A percentile compares a stretch with the other conserved stretches of the same genome.
These are phyloP conservation scores for Huntiella savannae DNA, from an alignment of 2,329 filamentous ascomycete species.

Conservation along the genomic window DNA sequence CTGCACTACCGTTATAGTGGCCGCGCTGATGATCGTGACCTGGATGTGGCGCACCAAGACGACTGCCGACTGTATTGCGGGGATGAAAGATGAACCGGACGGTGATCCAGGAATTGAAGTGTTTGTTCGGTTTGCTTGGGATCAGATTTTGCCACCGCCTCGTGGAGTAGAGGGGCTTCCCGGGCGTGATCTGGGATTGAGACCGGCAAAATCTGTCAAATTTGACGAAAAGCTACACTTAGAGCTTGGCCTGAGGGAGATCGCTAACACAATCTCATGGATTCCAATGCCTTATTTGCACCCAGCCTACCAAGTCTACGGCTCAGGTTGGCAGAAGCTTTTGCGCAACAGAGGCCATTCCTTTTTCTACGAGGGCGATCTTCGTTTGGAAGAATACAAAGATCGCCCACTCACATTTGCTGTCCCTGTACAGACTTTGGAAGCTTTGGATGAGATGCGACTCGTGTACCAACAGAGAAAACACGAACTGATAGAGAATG, in stretches of 20 bases:
- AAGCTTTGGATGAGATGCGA: not conserved
- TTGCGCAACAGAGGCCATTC: conserved; percentile 4
- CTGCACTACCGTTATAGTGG: not conserved
- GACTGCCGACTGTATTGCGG: not conserved
- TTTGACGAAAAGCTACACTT: conserved; percentile 1
- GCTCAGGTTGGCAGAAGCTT: conserved; percentile 4
- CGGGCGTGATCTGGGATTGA: conserved; percentile 2
- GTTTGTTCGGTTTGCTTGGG: conserved; percentile 7
- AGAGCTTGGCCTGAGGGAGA: not conserved
- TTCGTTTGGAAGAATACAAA: not conserved
- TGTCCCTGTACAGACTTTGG: not conserved
- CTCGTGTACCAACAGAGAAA: not conserved
- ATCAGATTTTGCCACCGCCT: conserved; percentile 4
- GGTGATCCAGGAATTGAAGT: not conserved
- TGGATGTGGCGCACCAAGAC: conserved; percentile 1
- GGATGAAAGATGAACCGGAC: not conserved
- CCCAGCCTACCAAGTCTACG: not conserved
- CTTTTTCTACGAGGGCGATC: conserved; percentile 3
- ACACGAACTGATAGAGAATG: not conserved
- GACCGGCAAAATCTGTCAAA: not conserved
- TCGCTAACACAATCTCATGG: not conserved
- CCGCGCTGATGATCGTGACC: conserved; percentile 1
- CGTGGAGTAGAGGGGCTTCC: not conserved
- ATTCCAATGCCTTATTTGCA: conserved; percentile 1
- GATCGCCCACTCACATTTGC: conserved; percentile 4